Percentiles rank a stretch among this genome's conserved stretches.
phyloP scores from a whole-genome alignment of 1,284 basidiomycete genomes.

The Hymenochaete sp. region DNA sequence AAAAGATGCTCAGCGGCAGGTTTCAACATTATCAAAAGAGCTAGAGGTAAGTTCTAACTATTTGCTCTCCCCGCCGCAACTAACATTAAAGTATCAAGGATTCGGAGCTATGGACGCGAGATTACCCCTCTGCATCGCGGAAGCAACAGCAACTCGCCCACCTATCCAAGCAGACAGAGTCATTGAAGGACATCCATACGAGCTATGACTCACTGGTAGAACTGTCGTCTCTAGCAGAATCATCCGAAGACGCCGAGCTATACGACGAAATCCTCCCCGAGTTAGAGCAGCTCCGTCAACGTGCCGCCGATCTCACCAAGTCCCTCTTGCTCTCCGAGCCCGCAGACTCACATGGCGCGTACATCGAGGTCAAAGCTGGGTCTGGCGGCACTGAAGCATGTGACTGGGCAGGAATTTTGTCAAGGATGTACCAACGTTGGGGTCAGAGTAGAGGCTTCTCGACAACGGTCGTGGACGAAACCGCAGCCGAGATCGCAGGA shows the following conservation, averaged over 20 bases:
- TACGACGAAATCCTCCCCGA: slow-evolving; percentile 11
- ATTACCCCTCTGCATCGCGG: slow-evolving; percentile 11
- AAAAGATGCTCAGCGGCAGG: slow-evolving; percentile 2
- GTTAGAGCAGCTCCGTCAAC: slow-evolving; percentile 4
- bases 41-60: slow-evolving; percentile 1
- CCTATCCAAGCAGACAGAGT: slow-evolving; percentile 9
- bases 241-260: slow-evolving; percentile 5
- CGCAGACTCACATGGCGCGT: slow-evolving; percentile 31
- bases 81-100: background rate
- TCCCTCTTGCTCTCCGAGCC: slow-evolving; percentile 31
- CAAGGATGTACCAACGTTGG: slow-evolving; percentile 43
- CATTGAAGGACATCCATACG: slow-evolving; percentile 7
- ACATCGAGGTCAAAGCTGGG: slow-evolving; percentile 49
- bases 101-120: slow-evolving; percentile 9
- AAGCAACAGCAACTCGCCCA: slow-evolving; percentile 12
- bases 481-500: slow-evolving; percentile 25
- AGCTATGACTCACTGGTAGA: slow-evolving; percentile 8
- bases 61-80: background rate
- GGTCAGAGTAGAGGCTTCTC: slow-evolving; percentile 26
- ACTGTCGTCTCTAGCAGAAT: slow-evolving; percentile 11
- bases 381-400: slow-evolving; percentile 50
- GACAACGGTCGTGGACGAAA: slow-evolving; percentile 21
- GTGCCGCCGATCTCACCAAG: slow-evolving; percentile 9
- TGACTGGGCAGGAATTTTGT: slow-evolving; percentile 44
- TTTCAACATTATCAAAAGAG: slow-evolving; percentile 4